Base-by-base conservation (phyloP, 352 stramenopile species). In the Saprolegnia parasitica region DNA sequence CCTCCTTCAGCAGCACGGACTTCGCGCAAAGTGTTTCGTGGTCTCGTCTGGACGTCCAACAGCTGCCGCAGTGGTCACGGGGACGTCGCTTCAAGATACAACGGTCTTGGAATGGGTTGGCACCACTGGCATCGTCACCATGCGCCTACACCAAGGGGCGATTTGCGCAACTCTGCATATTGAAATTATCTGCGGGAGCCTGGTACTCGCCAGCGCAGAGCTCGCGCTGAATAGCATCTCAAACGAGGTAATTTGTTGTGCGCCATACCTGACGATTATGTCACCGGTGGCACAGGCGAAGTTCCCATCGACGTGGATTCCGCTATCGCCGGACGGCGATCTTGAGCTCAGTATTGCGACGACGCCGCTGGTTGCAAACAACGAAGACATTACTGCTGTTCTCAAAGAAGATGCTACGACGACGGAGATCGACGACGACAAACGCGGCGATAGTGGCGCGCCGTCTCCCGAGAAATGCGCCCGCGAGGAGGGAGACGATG, bases 381-480 rank as follows among this genome's bases (percentile, higher is more conserved):
- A 60, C 9, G 52, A 60, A 20, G 52, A 55, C 24, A 55, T 5
- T 18, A 60, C 35, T 24, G 52, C 52, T 11, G 52, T 60, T 4
- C 52, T 35, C 29, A 35, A 35, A 35, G 29, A 35, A 35, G 29
- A 35, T 35, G 29, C 29, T 49, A n/a, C 42, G 18, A 11, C 11
- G 42, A 49, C 4, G 13, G 42, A 49, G 11, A n/a, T 1, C 1
- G 42, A 49, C 56, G 32, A 50, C 35, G 35, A 49, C 18, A 20
- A 52, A 4, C 23, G 42, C n/a, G 56, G 60, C 26, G 46, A 29
- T 24, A 32, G 60, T 26, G 62, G 62, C 18, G 62, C 35, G 50
- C 62, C 62, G n/a, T 68, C 62, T 13, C 62, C 62, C 20, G 62
- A 68, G 32, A 68, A 68, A 42, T 47, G 16, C 40, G 18, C n/a